Evolutionary conservation across 2,329 filamentous ascomycete species (phyloP), one percentile per base, ranked within the genome.

Genomic region (Diplodia mutila): DNA sequence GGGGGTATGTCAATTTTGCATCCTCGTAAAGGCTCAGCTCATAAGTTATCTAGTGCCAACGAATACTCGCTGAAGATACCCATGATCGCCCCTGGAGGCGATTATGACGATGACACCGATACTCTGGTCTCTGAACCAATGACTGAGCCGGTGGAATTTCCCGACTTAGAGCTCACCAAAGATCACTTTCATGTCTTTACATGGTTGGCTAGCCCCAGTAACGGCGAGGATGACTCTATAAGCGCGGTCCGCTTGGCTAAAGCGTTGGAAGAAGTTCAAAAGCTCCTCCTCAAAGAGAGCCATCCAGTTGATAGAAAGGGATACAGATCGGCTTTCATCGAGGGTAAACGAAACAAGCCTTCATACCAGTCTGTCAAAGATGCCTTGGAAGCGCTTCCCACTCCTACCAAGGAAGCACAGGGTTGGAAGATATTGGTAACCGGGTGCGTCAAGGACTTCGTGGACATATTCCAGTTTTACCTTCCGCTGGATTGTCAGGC

Each of bases 191-290:
- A 63, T 14, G 46, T 51, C 2, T 63, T 63, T n/a, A 51, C 59
- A 4, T 63, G 59, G 59, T 2, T 63, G 16, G 46, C 59, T 34
- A 63, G 29, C 7, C 27, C 59, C 27, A 21, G 9, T 1, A 29
- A 21, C 12, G 21, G 18, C 2, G 23, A n/a, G 3, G 27, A 51
- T 14, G 9, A 23, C 4, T 21, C 59, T 8, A 12, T 29, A 34
- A 34, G 8, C 5, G 57, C n/a, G 11, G 25, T 32, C 7, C 42
- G 42, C 21, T 29, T 63, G 18, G 21, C 9, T 6, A 51, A n/a
- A 8, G 59, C 59, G 12, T 8, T 63, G 23, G 42, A 63, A 37
- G 59, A 63, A n/a, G 59, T 63, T 9, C 59, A 63, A 11, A 63
- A 51, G 21, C 59, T 63, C 4, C 21, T 63, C 18, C 42, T 63